Percentiles rank a stretch among this genome's conserved stretches.
These are phyloP conservation scores for Diplodia scrobiculata DNA, from an alignment of 2,329 filamentous ascomycete genomes.

Conservation along the genomic window DNA sequence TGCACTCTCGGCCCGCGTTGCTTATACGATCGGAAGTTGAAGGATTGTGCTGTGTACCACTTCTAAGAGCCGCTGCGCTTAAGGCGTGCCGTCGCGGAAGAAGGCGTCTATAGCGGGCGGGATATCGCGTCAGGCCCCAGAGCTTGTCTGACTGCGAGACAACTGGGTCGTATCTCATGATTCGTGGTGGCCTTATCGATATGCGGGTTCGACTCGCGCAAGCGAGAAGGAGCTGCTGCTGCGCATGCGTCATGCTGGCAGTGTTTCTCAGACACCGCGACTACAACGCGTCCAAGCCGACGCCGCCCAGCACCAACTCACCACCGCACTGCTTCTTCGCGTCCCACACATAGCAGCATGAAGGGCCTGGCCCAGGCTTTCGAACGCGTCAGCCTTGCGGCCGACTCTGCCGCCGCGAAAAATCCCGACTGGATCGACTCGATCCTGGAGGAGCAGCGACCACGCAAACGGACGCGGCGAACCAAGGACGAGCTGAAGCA, in stretches of 20 bases:
- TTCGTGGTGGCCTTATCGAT: conserved; percentile 13
- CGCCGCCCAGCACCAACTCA: conserved; percentile 7
- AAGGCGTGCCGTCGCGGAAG: background rate
- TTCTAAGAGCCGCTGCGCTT: background rate
- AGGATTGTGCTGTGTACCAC: background rate
- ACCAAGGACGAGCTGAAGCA: conserved; percentile 65
- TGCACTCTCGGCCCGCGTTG: background rate
- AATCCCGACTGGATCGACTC: conserved; percentile 57
- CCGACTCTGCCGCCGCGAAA: conserved; percentile 33
- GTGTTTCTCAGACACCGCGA: conserved; percentile 9
- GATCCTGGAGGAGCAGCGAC: conserved; percentile 58
- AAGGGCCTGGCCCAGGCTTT: conserved; percentile 54
- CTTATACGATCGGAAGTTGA: background rate
- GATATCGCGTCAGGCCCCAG: background rate
- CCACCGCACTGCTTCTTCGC: conserved; percentile 6
- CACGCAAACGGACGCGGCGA: conserved; percentile 58
- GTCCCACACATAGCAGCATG: conserved; percentile 35
- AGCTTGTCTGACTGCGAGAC: background rate
- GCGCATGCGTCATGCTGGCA: conserved; percentile 20
- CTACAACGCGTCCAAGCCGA: background rate
- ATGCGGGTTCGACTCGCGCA: conserved; percentile 6
- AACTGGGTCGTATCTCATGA: background rate
- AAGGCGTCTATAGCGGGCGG: background rate
- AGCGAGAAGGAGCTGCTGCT: background rate
- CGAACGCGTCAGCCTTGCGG: conserved; percentile 53